Conservation (phyloP, 805 yeast species). For the Barnettozyma populi region DNA sequence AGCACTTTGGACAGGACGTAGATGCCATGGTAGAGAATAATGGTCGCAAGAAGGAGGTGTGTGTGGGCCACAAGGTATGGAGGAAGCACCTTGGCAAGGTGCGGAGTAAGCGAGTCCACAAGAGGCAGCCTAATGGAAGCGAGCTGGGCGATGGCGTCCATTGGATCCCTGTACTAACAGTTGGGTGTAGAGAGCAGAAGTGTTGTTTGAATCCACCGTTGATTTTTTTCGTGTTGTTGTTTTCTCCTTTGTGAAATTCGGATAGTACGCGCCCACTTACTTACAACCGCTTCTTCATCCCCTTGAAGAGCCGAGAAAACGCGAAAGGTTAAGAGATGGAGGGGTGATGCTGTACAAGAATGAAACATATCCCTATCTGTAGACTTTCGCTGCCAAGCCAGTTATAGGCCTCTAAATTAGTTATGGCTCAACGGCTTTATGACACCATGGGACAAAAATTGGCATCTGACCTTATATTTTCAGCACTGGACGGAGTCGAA, state of each 20-base stretch:
- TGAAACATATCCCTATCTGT: too few species aligned
- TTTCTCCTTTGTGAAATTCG: not conserved
- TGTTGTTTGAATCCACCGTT: not conserved
- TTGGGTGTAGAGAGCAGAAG: not conserved
- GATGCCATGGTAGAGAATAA: conserved; percentile 26
- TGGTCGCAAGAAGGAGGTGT: conserved; percentile 28
- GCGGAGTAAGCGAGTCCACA: conserved; percentile 23
- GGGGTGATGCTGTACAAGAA: too few species aligned
- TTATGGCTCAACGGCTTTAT: too few species aligned
- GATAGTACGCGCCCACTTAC: too few species aligned
- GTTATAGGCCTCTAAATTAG: too few species aligned
- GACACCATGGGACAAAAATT: too few species aligned
- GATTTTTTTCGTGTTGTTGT: not conserved
- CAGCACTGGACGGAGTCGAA: too few species aligned
- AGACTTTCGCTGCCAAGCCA: too few species aligned
- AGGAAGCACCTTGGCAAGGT: conserved; percentile 19
- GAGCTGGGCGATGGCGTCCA: conserved; percentile 20
- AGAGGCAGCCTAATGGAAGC: conserved; percentile 21
- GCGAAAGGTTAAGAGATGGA: too few species aligned
- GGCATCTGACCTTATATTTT: too few species aligned
- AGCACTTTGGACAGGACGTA: conserved; percentile 20
- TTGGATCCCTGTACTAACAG: not conserved
- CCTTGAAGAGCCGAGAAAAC: too few species aligned
- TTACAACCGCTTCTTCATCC: too few species aligned
- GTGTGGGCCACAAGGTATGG: conserved; percentile 24